A percentile compares a stretch with the other conserved stretches of the same genome.
These are phyloP conservation scores for Pestalotiopsis sp. DNA, from an alignment of 2,329 filamentous ascomycete species.

Conservation along the genomic window DNA sequence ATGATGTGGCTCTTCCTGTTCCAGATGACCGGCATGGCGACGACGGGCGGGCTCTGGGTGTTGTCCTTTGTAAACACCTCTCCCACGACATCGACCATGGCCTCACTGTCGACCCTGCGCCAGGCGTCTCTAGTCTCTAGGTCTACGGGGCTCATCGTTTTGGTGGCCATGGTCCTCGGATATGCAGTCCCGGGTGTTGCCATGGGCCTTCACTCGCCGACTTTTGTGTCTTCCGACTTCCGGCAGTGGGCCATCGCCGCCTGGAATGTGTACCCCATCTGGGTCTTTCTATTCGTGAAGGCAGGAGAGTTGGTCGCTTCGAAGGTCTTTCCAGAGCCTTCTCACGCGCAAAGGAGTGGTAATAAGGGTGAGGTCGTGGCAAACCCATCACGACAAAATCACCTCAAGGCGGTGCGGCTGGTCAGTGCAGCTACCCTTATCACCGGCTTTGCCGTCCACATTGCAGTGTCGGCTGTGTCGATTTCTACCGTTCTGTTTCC, in stretches of 20 bases:
- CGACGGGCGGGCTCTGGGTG: not conserved
- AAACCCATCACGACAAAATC: not conserved
- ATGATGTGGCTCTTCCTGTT: conserved; percentile 4
- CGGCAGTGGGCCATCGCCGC: conserved; percentile 15
- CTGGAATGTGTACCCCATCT: conserved; percentile 17
- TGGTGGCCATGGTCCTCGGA: not conserved
- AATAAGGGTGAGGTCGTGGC: not conserved
- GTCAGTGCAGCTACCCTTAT: not conserved
- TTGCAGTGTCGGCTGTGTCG: conserved; percentile 3
- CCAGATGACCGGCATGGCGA: not conserved
- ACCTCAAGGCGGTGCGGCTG: not conserved
- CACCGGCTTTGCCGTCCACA: not conserved
- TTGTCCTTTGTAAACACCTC: conserved; percentile 3
- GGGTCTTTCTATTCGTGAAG: not conserved
- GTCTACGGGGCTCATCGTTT: not conserved
- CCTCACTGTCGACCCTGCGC: not conserved
- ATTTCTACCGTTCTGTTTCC: conserved; percentile 9
- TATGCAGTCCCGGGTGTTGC: no score
- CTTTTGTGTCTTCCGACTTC: conserved; percentile 13
- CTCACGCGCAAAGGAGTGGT: not conserved
- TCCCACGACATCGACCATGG: not conserved
- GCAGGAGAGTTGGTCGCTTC: not conserved
- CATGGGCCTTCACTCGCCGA: conserved; percentile 11
- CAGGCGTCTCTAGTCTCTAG: not conserved
- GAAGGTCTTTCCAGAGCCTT: not conserved